Evolutionary conservation across 1,139 yeast genomes (phyloP), one percentile per base, ranked within the genome.

Genomic region (Lodderomyces jiufengensis): DNA sequence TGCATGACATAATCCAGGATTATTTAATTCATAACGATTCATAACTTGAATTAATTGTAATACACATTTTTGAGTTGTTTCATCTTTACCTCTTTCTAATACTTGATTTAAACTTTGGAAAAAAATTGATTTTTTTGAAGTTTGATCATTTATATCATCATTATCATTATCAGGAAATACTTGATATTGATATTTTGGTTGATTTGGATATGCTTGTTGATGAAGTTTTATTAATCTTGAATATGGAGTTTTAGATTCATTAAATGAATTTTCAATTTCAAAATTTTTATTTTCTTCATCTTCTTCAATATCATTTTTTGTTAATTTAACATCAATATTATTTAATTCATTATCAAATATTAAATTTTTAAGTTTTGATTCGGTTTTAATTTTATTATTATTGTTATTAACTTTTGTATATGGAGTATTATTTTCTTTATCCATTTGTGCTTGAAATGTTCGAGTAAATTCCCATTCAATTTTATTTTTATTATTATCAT

Each of bases 1-100:
- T 0, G 84, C 84, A 41, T 77, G 80, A 38, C 77, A 60, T 24
- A 82, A 59, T 0, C 90, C 90, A 0, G 84, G 81, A 40, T 73
- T 76, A n/a, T 59, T 54, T 27, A 51, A 45, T 49, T 82, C 88
- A 37, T 67, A 66, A n/a, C 50, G 52, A 2, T 52, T 46, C 34
- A 78, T 56, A n/a, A 50, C 53, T 13, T 56, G 50, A 22, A 67
- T 61, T 37, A 80, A 51, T 3, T 55, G 44, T 22, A 60, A 54
- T 11, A 79, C 81, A 4, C 70, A 58, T 4, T 45, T 40, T 40
- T 62, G 69, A 0, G 84, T 75, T n/a, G 57, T 63, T 9, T 53
- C 56, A 14, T 67, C 62, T 32, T 64, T 64, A 3, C 83, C 82
- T 34, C 86, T 61, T 22, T 52, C 57, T 32, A 65, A 58, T 29